phyloP scores from a whole-genome alignment of 768 basidiomycete species.

The Gloeopeniophorella convolvens region DNA sequence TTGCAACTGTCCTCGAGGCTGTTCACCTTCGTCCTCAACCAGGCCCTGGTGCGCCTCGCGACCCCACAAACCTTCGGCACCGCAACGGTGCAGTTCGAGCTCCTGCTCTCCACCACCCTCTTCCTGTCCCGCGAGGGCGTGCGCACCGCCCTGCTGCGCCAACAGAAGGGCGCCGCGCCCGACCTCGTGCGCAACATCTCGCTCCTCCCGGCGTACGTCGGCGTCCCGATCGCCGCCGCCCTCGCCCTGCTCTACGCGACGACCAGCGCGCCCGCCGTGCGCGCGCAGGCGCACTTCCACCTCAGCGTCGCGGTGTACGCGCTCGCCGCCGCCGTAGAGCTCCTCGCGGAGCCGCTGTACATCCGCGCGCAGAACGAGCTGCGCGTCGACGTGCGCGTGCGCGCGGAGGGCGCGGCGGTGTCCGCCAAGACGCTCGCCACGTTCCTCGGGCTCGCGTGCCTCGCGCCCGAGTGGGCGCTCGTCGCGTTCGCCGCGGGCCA shows the following conservation, averaged over 20 bases:
- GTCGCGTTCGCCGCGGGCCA: slow-evolving; percentile 87
- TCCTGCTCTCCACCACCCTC: slow-evolving; percentile 81
- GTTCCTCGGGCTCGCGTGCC: slow-evolving; percentile 50
- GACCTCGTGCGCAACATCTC: slow-evolving; percentile 41
- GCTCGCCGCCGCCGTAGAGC: slow-evolving; percentile 66
- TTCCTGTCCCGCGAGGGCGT: slow-evolving; percentile 94
- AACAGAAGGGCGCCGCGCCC: slow-evolving; percentile 20
- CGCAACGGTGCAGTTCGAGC: slow-evolving; percentile 90
- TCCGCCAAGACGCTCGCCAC: slow-evolving; percentile 67
- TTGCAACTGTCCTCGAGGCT: slow-evolving; percentile 81
- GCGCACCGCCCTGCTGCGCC: slow-evolving; percentile 77
- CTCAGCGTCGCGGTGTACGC: slow-evolving; percentile 64
- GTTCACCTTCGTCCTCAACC: slow-evolving; percentile 86
- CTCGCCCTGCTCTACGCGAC: slow-evolving; percentile 48
- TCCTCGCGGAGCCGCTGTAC: slow-evolving; percentile 66
- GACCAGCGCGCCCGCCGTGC: slow-evolving; percentile 47
- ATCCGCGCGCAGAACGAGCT: slow-evolving; percentile 53
- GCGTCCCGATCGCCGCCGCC: slow-evolving; percentile 54
- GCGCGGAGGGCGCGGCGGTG: slow-evolving; percentile 82
- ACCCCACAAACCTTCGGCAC: slow-evolving; percentile 85
- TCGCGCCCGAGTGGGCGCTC: slow-evolving; percentile 47
- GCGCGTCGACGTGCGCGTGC: slow-evolving; percentile 64
- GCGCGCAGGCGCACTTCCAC: slow-evolving; percentile 57
- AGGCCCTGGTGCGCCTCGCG: slow-evolving; percentile 74
- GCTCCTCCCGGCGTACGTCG: slow-evolving; percentile 61